These are phyloP conservation scores for Vitis vinifera DNA, from an alignment of 164 flowering plant species.

Conservation along the genomic window DNA sequence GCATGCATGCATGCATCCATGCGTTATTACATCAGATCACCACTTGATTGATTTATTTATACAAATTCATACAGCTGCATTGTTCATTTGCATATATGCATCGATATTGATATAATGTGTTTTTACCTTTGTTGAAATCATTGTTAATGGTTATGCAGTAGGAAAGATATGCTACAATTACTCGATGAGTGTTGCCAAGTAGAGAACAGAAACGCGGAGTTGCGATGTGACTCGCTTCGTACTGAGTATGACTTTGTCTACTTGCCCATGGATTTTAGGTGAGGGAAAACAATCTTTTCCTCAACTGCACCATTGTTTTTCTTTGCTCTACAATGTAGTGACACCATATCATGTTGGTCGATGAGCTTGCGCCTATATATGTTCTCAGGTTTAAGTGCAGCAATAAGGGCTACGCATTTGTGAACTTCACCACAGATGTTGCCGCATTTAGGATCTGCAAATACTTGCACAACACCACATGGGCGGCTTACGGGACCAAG, in stretches of 20 bases:
- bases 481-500: slow-evolving; percentile 20
- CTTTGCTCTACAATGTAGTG: neutral
- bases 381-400: slow-evolving; percentile 14
- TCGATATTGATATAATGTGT: too few relatives aligned
- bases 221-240: neutral
- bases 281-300: neutral
- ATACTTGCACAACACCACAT: slow-evolving; percentile 8
- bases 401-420: slow-evolving; percentile 51
- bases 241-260: slow-evolving; percentile 35
- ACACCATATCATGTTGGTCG: too few relatives aligned
- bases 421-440: slow-evolving; percentile 37
- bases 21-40: too few relatives aligned
- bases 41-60: too few relatives aligned
- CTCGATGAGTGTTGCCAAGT: slow-evolving; percentile 13
- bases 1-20: too few relatives aligned
- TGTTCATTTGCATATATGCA: too few relatives aligned
- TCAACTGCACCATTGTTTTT: neutral
- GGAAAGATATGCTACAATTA: slow-evolving; percentile 8
- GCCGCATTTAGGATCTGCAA: slow-evolving; percentile 23
- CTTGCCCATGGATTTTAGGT: slow-evolving; percentile 52
- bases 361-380: neutral
- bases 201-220: slow-evolving; percentile 8
- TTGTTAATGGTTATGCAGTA: slow-evolving; percentile 7
- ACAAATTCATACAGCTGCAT: too few relatives aligned
- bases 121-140: neutral